Evolutionary conservation across 495 filamentous ascomycete genomes (phyloP).

Genomic region (Penicillium tannophilum): DNA sequence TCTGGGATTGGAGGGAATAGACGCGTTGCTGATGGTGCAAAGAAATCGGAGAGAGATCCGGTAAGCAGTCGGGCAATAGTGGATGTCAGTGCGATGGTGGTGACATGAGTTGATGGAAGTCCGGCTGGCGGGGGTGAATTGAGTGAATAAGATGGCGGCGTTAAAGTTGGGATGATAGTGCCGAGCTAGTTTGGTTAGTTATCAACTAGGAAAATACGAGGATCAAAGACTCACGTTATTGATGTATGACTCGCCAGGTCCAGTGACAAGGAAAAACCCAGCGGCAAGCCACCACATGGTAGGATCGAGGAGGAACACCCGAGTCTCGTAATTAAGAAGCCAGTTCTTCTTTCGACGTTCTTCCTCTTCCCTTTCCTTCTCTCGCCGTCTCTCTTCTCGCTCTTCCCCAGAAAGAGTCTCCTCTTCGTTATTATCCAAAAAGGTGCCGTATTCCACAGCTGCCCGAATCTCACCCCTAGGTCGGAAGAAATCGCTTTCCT

Average conservation of each 20-base stretch:
- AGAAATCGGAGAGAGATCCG: slow-evolving; percentile 81
- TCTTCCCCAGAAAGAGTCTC: slow-evolving; percentile 48
- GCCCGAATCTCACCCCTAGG: slow-evolving; percentile 36
- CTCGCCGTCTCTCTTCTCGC: slow-evolving; percentile 44
- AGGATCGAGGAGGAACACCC: slow-evolving; percentile 76
- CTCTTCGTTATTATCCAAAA: slow-evolving; percentile 34
- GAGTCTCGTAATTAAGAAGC: slow-evolving; percentile 85
- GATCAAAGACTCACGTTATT: slow-evolving; percentile 65
- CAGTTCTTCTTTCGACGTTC: slow-evolving; percentile 76
- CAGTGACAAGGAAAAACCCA: slow-evolving; percentile 92
- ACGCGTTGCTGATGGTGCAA: slow-evolving; percentile 67
- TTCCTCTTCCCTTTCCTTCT: slow-evolving; percentile 60
- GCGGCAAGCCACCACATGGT: slow-evolving; percentile 94
- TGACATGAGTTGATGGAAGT: slow-evolving; percentile 83
- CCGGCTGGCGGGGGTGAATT: slow-evolving; percentile 58
- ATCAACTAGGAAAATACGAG: neutral
- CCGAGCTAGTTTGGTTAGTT: slow-evolving; percentile 58
- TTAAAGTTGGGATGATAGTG: slow-evolving; percentile 85
- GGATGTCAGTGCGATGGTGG: slow-evolving; percentile 84
- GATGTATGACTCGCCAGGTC: slow-evolving; percentile 93
- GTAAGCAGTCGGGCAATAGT: slow-evolving; percentile 85
- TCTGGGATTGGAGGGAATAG: slow-evolving; percentile 40
- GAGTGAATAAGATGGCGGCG: slow-evolving; percentile 56
- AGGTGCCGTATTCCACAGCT: slow-evolving; percentile 56
- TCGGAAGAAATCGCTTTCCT: slow-evolving; percentile 66